Percentiles rank a stretch among this genome's conserved stretches.
Conservation (phyloP, 225 moss, liverwort and hornwort species). For the Rhytidiadelphus loreus region DNA sequence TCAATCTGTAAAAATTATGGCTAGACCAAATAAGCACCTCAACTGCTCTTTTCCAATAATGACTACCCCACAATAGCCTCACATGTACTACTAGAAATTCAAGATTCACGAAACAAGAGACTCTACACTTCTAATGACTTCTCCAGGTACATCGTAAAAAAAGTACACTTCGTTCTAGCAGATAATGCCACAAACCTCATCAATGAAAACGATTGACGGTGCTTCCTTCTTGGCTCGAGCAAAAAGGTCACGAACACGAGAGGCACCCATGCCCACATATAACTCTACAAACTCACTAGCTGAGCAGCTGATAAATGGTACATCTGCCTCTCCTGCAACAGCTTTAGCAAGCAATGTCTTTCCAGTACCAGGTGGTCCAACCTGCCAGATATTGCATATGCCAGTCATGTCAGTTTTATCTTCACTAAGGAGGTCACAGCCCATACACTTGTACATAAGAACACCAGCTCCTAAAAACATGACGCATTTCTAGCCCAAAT, state of each 20-base stretch:
- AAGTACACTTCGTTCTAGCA: background rate
- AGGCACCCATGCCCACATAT: slow-evolving; percentile 97
- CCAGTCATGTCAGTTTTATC: background rate
- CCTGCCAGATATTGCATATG: slow-evolving; percentile 36
- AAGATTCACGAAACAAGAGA: background rate
- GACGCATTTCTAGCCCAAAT: background rate
- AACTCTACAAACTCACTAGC: slow-evolving; percentile 98
- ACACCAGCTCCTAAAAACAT: background rate
- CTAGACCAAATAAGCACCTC: background rate
- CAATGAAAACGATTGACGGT: slow-evolving; percentile 94
- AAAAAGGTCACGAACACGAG: slow-evolving; percentile 91
- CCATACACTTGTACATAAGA: background rate
- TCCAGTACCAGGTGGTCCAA: slow-evolving; percentile 94
- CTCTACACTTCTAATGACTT: background rate
- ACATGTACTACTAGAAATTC: background rate
- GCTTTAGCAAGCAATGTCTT: slow-evolving; percentile 98
- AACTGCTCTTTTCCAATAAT: background rate
- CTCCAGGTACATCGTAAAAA: background rate
- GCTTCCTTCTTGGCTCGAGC: slow-evolving; percentile 93
- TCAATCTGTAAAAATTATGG: slow-evolving; percentile 51
- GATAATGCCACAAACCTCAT: slow-evolving; percentile 49
- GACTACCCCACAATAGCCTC: background rate
- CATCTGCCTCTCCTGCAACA: slow-evolving; percentile 96
- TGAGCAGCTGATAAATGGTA: slow-evolving; percentile 96
- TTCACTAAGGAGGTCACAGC: background rate